Evolutionary conservation across 257 asterid genomes (phyloP).

Genomic region (Rauvolfia tetraphylla): DNA sequence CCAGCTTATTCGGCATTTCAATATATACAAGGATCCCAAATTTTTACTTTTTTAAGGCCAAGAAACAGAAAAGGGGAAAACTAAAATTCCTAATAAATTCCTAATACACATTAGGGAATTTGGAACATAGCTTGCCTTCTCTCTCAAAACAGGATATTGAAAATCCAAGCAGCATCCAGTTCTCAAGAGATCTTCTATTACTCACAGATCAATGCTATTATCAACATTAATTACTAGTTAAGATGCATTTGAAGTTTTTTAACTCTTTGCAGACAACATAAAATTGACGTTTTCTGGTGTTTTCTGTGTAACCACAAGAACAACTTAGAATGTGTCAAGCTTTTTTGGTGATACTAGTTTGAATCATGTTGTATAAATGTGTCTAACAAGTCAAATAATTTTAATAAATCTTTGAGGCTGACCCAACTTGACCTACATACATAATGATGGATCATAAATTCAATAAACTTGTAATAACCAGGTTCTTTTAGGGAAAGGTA

Average conservation of each 20-base stretch:
- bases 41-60: not conserved
- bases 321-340: not conserved
- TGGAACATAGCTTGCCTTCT: not conserved
- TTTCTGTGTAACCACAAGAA: not conserved
- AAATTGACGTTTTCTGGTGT: not conserved
- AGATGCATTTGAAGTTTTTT: not conserved
- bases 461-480: not conserved
- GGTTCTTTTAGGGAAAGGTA: not conserved
- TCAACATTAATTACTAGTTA: not conserved
- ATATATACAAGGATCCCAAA: not conserved
- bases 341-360: not conserved
- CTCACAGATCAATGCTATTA: not conserved
- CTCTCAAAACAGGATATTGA: not conserved
- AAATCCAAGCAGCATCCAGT: not conserved
- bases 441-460: not conserved
- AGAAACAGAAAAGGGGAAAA: not conserved
- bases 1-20: not conserved
- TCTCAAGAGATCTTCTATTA: not conserved
- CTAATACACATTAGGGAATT: not conserved
- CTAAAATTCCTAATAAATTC: no score
- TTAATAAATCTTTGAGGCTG: not conserved
- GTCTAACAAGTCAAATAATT: not conserved
- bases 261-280: not conserved
- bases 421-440: not conserved
- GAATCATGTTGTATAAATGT: not conserved